Conservation (phyloP, 345 rosid species). For the Eutrema yunnanense region DNA sequence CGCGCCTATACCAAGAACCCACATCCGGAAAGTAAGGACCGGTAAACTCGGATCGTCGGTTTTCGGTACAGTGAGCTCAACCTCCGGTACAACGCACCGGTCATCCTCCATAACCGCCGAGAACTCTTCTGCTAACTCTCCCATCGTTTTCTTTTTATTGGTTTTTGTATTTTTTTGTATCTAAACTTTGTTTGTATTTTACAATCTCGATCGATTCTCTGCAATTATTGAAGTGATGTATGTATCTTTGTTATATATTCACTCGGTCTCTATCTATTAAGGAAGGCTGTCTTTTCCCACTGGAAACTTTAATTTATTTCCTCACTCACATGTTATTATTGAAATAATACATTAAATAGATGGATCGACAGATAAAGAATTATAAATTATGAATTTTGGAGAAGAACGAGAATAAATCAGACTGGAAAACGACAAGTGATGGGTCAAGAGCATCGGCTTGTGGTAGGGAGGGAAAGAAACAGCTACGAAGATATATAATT, state of each 20-base stretch:
- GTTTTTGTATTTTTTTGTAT: not conserved
- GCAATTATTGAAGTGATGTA: conserved; percentile 9
- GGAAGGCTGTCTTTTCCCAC: conserved; percentile 6
- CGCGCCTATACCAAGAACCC: conserved; percentile 65
- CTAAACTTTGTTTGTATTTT: not conserved
- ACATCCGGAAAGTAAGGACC: conserved; percentile 69
- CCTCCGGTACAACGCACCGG: conserved; percentile 55
- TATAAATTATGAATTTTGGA: not conserved
- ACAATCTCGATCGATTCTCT: not conserved
- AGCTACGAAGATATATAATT: not conserved
- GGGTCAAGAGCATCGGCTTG: conserved; percentile 21
- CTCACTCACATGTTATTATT: conserved; percentile 10
- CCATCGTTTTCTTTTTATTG: conserved; percentile 7
- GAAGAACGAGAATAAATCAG: conserved; percentile 1
- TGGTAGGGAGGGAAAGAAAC: not conserved
- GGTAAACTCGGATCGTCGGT: conserved; percentile 69
- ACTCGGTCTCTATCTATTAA: not conserved
- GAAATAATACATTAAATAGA: not conserved
- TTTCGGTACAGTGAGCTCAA: conserved; percentile 71
- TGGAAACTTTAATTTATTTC: not conserved
- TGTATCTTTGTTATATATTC: not conserved
- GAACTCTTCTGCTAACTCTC: conserved; percentile 22
- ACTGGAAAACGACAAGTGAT: conserved; percentile 23
- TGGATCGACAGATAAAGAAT: not conserved
- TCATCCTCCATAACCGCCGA: conserved; percentile 26